Conservation (phyloP, 352 stramenopile genomes). For the Globisporangium cederbergense region DNA sequence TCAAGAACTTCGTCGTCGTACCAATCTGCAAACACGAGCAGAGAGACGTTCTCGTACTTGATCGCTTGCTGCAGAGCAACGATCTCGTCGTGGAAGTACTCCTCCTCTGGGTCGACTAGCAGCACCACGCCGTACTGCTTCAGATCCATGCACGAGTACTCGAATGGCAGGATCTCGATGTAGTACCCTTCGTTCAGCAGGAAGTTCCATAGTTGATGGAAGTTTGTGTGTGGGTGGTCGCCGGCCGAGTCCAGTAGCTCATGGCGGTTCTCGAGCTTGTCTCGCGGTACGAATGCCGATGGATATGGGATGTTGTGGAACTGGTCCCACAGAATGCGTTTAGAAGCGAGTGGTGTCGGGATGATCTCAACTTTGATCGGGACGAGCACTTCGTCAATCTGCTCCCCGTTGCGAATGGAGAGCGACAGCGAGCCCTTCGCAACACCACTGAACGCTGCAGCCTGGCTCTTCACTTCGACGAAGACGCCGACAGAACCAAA, state of each 20-base stretch:
- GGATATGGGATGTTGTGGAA: constrained; percentile 89
- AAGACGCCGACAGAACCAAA: constrained; percentile 70
- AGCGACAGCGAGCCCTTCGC: constrained; percentile 39
- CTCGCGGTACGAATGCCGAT: constrained; percentile 71
- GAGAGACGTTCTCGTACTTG: constrained; percentile 63
- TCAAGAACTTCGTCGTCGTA: constrained; percentile 61
- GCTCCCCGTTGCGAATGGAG: constrained; percentile 38
- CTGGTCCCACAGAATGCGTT: constrained; percentile 83
- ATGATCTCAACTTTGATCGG: constrained; percentile 46
- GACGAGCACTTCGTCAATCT: constrained; percentile 41
- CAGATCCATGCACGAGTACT: constrained; percentile 73
- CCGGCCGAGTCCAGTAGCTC: constrained; percentile 73
- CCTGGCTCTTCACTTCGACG: constrained; percentile 51
- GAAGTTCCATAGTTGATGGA: constrained; percentile 77
- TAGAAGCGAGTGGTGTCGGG: constrained; percentile 37
- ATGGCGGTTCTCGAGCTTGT: constrained; percentile 65
- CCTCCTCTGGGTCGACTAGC: constrained; percentile 80
- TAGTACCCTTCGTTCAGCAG: constrained; percentile 63
- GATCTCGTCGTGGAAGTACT: constrained; percentile 71
- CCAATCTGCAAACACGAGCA: constrained; percentile 82
- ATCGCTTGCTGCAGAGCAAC: constrained; percentile 46
- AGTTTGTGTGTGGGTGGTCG: constrained; percentile 87
- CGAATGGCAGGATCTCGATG: constrained; percentile 76
- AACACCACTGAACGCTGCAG: constrained; percentile 35
- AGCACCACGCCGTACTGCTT: constrained; percentile 72